A percentile compares a stretch with the other conserved stretches of the same genome.
phyloP scores from a whole-genome alignment of 1,284 basidiomycete genomes.

The Hypsizygus ulmarius region DNA sequence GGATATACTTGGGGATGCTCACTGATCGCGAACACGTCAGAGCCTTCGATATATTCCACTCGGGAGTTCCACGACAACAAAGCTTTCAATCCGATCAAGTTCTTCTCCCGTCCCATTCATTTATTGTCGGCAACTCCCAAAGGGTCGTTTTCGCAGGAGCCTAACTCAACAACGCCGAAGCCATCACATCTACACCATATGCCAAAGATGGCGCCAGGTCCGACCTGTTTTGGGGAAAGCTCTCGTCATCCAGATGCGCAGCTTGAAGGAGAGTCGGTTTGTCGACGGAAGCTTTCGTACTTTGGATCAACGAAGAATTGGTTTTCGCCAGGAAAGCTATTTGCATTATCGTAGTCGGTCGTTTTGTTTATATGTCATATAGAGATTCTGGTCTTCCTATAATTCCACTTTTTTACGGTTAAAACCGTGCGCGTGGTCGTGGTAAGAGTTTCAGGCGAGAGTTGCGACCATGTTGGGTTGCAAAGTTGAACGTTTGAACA shows the following conservation, averaged over 20 bases:
- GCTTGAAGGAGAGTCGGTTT: slow-evolving; percentile 23
- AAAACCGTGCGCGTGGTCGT: too few relatives aligned
- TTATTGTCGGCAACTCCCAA: slow-evolving; percentile 3
- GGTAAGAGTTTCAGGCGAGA: too few relatives aligned
- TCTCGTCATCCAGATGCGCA: background rate
- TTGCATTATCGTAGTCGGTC: slow-evolving; percentile 19
- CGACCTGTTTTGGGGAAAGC: background rate
- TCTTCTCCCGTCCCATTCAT: slow-evolving; percentile 32
- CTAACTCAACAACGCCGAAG: background rate
- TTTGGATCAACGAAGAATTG: slow-evolving; percentile 46
- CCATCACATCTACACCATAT: background rate
- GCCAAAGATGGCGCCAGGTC: background rate
- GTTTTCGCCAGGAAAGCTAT: slow-evolving; percentile 52
- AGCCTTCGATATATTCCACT: slow-evolving; percentile 12
- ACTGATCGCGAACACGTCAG: slow-evolving; percentile 14
- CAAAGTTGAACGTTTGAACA: too few relatives aligned
- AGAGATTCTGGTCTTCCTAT: too few relatives aligned
- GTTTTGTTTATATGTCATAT: too few relatives aligned
- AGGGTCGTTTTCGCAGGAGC: background rate
- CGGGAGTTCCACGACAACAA: slow-evolving; percentile 6
- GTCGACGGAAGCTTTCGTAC: slow-evolving; percentile 30
- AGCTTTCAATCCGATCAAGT: slow-evolving; percentile 27
- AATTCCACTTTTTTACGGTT: too few relatives aligned
- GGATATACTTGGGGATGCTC: background rate
- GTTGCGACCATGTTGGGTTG: too few relatives aligned